A percentile compares a stretch with the other conserved stretches of the same genome.
These are phyloP conservation scores for Halophytophthora polymorphica DNA, from an alignment of 352 stramenopile species.

Conservation along the genomic window DNA sequence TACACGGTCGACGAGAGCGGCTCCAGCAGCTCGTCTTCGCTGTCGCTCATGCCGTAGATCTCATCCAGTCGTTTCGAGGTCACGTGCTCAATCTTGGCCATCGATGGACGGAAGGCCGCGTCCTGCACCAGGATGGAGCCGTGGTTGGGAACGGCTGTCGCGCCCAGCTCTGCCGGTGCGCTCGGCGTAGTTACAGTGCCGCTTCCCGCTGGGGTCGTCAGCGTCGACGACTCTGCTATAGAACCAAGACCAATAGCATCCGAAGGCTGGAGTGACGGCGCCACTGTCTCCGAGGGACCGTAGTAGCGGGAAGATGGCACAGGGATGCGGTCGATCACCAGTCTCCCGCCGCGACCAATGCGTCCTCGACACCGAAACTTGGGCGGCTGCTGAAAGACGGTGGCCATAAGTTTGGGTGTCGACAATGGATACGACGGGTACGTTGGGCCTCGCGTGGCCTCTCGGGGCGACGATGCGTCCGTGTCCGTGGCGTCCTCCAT, in stretches of 20 bases:
- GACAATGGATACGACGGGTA: conserved; percentile 72
- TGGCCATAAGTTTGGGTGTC: conserved; percentile 54
- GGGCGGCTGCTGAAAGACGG: conserved; percentile 62
- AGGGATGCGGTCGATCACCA: conserved; percentile 76
- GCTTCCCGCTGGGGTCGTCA: not conserved
- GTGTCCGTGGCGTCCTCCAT: conserved; percentile 30
- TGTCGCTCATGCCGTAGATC: conserved; percentile 86
- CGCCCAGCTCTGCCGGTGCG: conserved; percentile 12
- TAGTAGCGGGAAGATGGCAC: conserved; percentile 57
- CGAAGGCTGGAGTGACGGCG: conserved; percentile 34
- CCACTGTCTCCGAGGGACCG: conserved; percentile 39
- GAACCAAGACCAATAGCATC: not conserved
- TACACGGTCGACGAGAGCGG: conserved; percentile 52
- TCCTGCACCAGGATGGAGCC: conserved; percentile 67
- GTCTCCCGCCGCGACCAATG: conserved; percentile 63
- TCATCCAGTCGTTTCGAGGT: conserved; percentile 64
- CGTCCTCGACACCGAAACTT: conserved; percentile 72
- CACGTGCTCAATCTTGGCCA: conserved; percentile 47
- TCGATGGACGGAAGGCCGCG: conserved; percentile 42
- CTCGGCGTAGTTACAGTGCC: conserved; percentile 4
- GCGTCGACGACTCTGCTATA: conserved; percentile 1
- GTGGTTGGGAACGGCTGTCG: conserved; percentile 25
- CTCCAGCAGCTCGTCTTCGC: conserved; percentile 76
- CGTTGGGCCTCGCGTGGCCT: conserved; percentile 23
- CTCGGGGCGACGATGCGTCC: conserved; percentile 23